These are phyloP conservation scores for Arachis hypogaea DNA, from an alignment of 306 rosid genomes.

Conservation along the genomic window DNA sequence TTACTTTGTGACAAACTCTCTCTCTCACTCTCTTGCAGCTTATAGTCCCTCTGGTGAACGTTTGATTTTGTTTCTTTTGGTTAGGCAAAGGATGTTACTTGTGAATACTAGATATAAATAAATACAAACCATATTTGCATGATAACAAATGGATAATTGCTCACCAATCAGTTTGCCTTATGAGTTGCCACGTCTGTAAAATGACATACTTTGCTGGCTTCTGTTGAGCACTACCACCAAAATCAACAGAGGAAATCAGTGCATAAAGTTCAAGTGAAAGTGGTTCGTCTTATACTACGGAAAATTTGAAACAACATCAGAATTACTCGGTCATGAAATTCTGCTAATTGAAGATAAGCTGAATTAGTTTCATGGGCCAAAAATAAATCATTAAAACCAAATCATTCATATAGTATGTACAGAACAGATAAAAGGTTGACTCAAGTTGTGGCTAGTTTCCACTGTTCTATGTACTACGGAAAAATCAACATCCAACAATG, in stretches of 20 bases:
- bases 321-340: not conserved
- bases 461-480: not conserved
- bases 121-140: slow-evolving; percentile 1
- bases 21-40: slow-evolving; percentile 10
- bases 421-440: not conserved
- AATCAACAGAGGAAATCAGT: not conserved
- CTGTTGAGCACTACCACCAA: too few relatives aligned
- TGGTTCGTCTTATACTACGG: not conserved
- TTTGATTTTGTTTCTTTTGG: slow-evolving; percentile 3
- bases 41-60: not conserved
- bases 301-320: too few relatives aligned
- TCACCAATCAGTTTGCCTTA: slow-evolving; percentile 4
- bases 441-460: not conserved
- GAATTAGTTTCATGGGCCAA: not conserved
- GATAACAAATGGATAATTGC: not conserved
- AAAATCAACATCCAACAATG: not conserved
- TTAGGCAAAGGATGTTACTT: not conserved
- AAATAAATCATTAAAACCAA: not conserved
- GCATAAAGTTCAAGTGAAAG: not conserved
- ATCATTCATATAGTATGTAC: not conserved
- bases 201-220: not conserved
- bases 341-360: not conserved
- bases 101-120: not conserved
- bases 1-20: slow-evolving; percentile 17
- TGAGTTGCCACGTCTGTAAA: not conserved